These are phyloP conservation scores for Candida odintsovae DNA, from an alignment of 805 yeast species.

Conservation along the genomic window DNA sequence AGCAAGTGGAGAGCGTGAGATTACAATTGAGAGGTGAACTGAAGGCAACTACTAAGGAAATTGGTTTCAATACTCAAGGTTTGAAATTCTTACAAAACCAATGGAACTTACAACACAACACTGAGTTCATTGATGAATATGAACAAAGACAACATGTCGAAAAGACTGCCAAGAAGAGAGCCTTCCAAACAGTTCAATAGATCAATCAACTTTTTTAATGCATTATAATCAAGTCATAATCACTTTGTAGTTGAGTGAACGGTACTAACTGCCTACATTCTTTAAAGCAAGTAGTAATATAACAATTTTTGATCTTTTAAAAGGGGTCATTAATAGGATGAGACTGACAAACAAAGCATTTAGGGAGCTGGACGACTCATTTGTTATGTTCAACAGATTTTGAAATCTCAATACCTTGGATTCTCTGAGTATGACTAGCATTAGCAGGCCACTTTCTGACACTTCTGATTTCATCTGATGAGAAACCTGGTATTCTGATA, in stretches of 20 bases:
- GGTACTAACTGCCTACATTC: too few species aligned
- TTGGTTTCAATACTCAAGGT: constrained; percentile 86
- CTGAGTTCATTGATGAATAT: constrained; percentile 65
- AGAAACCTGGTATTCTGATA: constrained; percentile 87
- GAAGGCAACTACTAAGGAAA: constrained; percentile 42
- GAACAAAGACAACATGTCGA: constrained; percentile 51
- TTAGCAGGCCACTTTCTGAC: constrained; percentile 70
- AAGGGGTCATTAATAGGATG: background rate
- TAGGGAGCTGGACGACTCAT: constrained; percentile 5
- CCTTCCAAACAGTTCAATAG: constrained; percentile 47
- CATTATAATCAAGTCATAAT: background rate
- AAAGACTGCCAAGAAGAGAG: constrained; percentile 62
- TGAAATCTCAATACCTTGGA: constrained; percentile 58
- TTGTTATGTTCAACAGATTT: constrained; percentile 42
- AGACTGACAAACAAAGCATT: background rate
- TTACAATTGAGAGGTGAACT: constrained; percentile 54
- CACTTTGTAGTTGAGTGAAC: too few species aligned
- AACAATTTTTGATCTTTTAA: background rate
- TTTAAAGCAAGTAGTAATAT: background rate
- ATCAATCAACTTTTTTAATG: background rate
- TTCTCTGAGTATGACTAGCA: constrained; percentile 54
- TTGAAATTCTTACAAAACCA: constrained; percentile 65
- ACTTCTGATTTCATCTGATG: constrained; percentile 83
- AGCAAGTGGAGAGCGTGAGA: constrained; percentile 60
- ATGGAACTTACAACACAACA: constrained; percentile 73